Evolutionary conservation across 495 filamentous ascomycete species (phyloP).

Genomic region (Corynascus novoguineensis): DNA sequence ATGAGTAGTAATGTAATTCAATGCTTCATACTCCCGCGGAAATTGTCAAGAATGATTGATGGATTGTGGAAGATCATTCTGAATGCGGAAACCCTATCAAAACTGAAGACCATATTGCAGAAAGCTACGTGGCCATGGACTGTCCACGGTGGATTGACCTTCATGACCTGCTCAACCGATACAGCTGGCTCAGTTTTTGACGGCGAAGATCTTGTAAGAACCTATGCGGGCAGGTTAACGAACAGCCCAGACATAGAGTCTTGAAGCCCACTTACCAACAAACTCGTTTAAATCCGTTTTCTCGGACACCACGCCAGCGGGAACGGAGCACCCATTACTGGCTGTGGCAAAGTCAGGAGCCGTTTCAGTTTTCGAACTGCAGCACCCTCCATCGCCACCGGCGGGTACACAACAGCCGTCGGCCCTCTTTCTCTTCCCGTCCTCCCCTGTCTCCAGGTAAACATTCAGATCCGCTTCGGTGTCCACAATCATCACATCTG

Average conservation of each 20-base stretch:
- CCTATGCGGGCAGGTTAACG: conserved; percentile 28
- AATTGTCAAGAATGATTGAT: too few species aligned
- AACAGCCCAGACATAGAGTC: neutral
- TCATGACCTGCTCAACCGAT: too few species aligned
- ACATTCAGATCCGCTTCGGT: conserved; percentile 53
- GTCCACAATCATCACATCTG: conserved; percentile 52
- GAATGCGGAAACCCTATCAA: too few species aligned
- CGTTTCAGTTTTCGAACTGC: neutral
- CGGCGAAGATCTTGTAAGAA: conserved; percentile 42
- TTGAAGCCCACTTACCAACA: conserved; percentile 39
- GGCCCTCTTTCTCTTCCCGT: conserved; percentile 14
- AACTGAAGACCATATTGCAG: too few species aligned
- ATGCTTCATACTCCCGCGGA: too few species aligned
- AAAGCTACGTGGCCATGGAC: too few species aligned
- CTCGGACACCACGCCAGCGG: neutral
- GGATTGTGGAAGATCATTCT: too few species aligned
- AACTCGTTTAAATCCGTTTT: conserved; percentile 46
- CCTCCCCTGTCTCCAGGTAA: conserved; percentile 41
- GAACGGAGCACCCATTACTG: conserved; percentile 3
- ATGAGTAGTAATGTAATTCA: too few species aligned
- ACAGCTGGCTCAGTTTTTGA: conserved; percentile 35
- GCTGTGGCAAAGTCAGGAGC: too few species aligned
- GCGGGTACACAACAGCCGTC: conserved; percentile 19
- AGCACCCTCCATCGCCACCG: neutral
- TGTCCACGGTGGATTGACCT: too few species aligned